Evolutionary conservation across 345 rosid species (phyloP), one percentile per base, ranked within the genome.

Genomic region (Salix koriyanagi): DNA sequence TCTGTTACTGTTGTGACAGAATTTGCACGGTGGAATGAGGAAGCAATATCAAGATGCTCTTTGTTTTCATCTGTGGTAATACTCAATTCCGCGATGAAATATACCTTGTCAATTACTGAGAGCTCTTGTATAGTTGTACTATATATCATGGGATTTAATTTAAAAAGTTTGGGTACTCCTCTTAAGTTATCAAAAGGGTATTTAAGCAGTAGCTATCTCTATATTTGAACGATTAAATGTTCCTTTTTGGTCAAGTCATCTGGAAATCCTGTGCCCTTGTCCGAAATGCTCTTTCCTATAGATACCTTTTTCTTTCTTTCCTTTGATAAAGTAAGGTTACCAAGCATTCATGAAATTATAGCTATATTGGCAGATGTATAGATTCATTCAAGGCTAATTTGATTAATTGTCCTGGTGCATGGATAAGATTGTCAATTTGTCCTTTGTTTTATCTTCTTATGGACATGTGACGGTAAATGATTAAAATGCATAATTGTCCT

Each of bases 1-100:
- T 91, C 99, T 83, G 98, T 96, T 72, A 91, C 97, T n/a, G 97
- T 90, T 82, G 99, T 91, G 82, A 94, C 97, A 30, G 99, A 94
- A 86, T 92, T 96, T 87, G 95, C 90, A 71, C 90, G 92, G 52
- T 96, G 98, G 99, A 96, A 94, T 81, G 99, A 96, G 85, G 99
- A 96, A 88, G 94, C 99, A 75, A 89, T 92, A 82, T 82, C 98
- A 79, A 90, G 99, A 94, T 90, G 97, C 92, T 83, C 90, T 52
- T 79, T 92, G 67, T 92, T 96, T 77, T 94, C 98, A 70, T 91
- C 97, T 85, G 94, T 89, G 82, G 98, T 96, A 84, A 88, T 71
- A 16, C 76, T 75, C 74, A 34, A 50, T 78, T 50, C 75, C 58
- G 10, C 64, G 30, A 50, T 72, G 61, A 12, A 50, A 61, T 71